Conservation (phyloP, 2,329 filamentous ascomycete species). For the Aspergillus hortae region DNA sequence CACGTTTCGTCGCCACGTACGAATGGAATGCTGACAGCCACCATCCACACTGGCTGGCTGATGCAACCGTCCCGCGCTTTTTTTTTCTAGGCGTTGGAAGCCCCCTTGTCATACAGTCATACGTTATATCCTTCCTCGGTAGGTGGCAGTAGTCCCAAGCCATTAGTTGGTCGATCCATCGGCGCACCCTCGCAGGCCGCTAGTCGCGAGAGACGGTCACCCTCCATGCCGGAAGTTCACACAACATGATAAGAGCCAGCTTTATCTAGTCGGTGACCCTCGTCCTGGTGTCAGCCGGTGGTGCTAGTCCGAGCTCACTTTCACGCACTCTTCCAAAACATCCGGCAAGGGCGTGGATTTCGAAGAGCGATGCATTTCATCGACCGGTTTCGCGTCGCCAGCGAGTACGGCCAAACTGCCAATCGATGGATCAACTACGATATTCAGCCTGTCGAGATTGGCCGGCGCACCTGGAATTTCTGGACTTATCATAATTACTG, state of each 20-base stretch:
- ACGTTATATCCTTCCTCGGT: too few relatives aligned
- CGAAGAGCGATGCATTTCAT: neutral
- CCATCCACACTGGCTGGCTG: too few relatives aligned
- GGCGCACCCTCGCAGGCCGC: too few relatives aligned
- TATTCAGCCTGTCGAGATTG: conserved; percentile 47
- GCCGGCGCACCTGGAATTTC: conserved; percentile 43
- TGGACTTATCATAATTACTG: conserved; percentile 46
- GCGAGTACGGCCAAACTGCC: neutral
- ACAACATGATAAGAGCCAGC: neutral
- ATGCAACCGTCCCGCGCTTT: too few relatives aligned
- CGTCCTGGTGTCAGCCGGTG: neutral
- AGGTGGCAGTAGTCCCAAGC: too few relatives aligned
- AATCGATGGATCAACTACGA: conserved; percentile 47
- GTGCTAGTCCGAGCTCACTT: too few relatives aligned
- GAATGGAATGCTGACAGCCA: too few relatives aligned
- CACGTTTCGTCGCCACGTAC: too few relatives aligned
- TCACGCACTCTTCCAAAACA: too few relatives aligned
- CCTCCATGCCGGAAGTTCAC: neutral
- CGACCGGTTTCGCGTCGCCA: neutral
- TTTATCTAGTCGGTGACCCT: neutral
- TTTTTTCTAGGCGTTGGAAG: too few relatives aligned
- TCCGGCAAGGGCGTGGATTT: neutral
- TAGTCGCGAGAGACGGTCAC: neutral
- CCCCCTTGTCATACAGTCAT: too few relatives aligned
- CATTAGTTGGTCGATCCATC: too few relatives aligned